A percentile compares a stretch with the other conserved stretches of the same genome.
phyloP scores from a whole-genome alignment of 345 rosid species.

The Pelargonium nanum region DNA sequence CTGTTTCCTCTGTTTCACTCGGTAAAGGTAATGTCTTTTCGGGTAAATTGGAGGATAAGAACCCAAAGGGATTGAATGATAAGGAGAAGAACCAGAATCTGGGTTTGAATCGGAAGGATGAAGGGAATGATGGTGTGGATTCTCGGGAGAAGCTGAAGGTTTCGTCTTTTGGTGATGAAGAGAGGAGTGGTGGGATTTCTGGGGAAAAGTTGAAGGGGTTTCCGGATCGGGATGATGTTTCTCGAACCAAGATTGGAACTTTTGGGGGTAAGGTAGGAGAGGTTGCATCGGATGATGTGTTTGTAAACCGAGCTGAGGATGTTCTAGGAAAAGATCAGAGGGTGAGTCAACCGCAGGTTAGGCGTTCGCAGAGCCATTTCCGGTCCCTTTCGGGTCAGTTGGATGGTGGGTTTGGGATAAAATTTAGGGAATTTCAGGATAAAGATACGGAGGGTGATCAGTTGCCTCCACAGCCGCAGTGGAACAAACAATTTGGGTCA shows the following conservation, averaged over 20 bases:
- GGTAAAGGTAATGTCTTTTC: conserved; percentile 22
- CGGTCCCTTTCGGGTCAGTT: conserved; percentile 45
- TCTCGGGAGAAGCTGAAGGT: conserved; percentile 31
- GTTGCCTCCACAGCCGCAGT: conserved; percentile 19
- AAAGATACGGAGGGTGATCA: conserved; percentile 32
- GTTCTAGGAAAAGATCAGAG: conserved; percentile 24
- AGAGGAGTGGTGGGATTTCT: conserved; percentile 10
- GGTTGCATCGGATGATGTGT: conserved; percentile 24
- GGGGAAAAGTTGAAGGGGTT: conserved; percentile 22
- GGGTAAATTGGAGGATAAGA: conserved; percentile 17
- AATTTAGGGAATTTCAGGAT: conserved; percentile 28
- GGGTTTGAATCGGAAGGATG: conserved; percentile 33
- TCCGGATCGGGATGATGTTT: conserved; percentile 13
- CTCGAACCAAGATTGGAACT: conserved; percentile 17
- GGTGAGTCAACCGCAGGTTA: conserved; percentile 19
- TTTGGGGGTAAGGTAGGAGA: conserved; percentile 19
- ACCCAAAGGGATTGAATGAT: neutral
- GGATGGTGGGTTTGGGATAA: conserved; percentile 37
- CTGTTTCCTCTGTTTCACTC: conserved; percentile 12
- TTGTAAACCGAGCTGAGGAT: conserved; percentile 22
- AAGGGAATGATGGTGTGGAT: conserved; percentile 25
- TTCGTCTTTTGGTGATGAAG: conserved; percentile 25
- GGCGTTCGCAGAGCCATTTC: conserved; percentile 40
- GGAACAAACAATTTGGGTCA: conserved; percentile 2
- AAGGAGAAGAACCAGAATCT: no score